phyloP scores from a whole-genome alignment of 306 rosid species.

The Lathyrus sativus region DNA sequence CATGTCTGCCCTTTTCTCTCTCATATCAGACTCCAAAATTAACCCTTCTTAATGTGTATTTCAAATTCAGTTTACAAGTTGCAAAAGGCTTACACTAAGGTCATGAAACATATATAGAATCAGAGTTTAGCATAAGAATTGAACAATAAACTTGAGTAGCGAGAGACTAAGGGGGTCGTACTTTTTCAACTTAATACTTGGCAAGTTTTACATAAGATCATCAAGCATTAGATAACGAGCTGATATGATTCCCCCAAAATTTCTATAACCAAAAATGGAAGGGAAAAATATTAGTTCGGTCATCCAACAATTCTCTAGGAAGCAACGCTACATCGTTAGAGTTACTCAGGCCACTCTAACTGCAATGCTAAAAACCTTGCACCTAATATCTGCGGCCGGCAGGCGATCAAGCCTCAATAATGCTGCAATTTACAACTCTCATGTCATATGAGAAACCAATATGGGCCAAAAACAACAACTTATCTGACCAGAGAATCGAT shows the following conservation, averaged over 20 bases:
- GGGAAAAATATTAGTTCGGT: constrained; percentile 33
- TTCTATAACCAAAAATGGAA: constrained; percentile 43
- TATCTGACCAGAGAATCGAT: constrained; percentile 79
- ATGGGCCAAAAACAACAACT: constrained; percentile 54
- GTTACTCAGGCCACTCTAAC: constrained; percentile 47
- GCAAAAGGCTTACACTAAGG: neutral
- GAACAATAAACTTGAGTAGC: constrained; percentile 40
- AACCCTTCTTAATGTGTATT: too few species aligned
- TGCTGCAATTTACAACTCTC: constrained; percentile 69
- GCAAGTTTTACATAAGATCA: constrained; percentile 54
- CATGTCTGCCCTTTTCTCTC: constrained; percentile 38
- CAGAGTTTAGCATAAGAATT: constrained; percentile 7
- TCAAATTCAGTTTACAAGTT: neutral
- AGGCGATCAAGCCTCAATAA: constrained; percentile 53
- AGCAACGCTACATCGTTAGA: constrained; percentile 46
- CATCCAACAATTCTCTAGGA: constrained; percentile 50
- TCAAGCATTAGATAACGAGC: constrained; percentile 44
- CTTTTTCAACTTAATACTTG: constrained; percentile 55
- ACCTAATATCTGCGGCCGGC: constrained; percentile 50
- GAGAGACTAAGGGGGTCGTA: constrained; percentile 21
- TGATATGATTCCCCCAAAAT: constrained; percentile 49
- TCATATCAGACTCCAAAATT: constrained; percentile 38
- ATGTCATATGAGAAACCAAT: constrained; percentile 55
- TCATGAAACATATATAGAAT: constrained; percentile 1
- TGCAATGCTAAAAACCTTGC: constrained; percentile 44